Base-by-base conservation (phyloP, 1,139 yeast species). In the Saccharomyces hybrid region DNA sequence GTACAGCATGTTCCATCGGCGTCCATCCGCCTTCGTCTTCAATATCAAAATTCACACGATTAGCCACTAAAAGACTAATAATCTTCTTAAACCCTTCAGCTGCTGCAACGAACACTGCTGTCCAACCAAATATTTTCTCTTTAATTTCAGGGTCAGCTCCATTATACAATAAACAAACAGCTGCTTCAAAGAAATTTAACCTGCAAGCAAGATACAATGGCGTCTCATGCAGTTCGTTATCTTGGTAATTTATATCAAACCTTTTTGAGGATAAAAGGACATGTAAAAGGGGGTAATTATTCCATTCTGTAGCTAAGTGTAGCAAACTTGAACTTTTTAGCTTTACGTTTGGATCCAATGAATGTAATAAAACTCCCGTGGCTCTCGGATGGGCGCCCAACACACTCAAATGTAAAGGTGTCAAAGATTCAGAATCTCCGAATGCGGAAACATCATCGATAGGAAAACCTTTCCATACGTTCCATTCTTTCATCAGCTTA, bases 11-110 rank as follows among this genome's bases (percentile, higher is more conserved):
- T 65, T 93, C 99, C 83, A 89, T 84, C 6, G 98, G 96, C 26
- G 91, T 83, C 98, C 98, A 93, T 0, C 98, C 98, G 46, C 96
- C 86, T 53, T 82, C 85, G 71, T 93, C 99, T 23, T 80, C 78
- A 50, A 77, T 72, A 51, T 81, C 80, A 54, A 73, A 79, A 25
- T 76, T 73, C 11, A 88, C 84, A 6, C 82, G 83, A 49, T 76
- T 69, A 0, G 73, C 73, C 29, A 85, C 70, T 56, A 93, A 75
- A 7, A 80, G 59, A 52, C 78, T 70, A 8, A 84, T 88, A 46
- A 88, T 75, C 2, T 80, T 80, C 32, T 66, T 67, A 56, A 72
- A 81, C 0, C 98, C 98, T 63, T 91, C 96, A 25, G 90, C 85
- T 0, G 96, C 95, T 26, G 97, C 96, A 49, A 85, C 81, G 67